phyloP scores from a whole-genome alignment of 176 grass and related monocot genomes.

The Oryza meridionalis region DNA sequence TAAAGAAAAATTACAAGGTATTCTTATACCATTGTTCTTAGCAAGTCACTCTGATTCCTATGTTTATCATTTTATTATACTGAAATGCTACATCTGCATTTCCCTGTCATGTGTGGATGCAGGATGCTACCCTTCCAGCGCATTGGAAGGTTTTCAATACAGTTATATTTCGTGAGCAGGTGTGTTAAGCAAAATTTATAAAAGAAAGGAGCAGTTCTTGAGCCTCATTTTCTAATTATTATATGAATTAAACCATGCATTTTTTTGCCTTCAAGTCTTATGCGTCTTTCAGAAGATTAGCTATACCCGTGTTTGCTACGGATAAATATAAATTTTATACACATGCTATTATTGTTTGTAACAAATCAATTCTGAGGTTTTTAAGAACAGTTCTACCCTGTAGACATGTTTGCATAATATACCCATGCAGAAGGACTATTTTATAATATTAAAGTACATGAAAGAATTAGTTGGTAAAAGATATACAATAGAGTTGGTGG shows the following conservation, averaged over 20 bases:
- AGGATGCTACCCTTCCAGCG: slow-evolving; percentile 68
- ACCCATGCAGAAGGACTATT: too few relatives aligned
- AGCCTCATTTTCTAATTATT: slow-evolving; percentile 16
- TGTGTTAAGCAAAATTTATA: slow-evolving; percentile 33
- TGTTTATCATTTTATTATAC: slow-evolving; percentile 15
- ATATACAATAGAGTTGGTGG: too few relatives aligned
- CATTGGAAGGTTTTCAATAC: slow-evolving; percentile 84
- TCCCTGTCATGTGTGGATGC: slow-evolving; percentile 38
- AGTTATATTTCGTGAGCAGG: slow-evolving; percentile 79
- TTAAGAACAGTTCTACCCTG: too few relatives aligned
- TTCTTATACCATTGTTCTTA: slow-evolving; percentile 1
- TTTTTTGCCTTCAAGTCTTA: not conserved
- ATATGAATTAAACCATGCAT: not conserved
- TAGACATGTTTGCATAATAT: too few relatives aligned
- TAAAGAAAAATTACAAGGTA: slow-evolving; percentile 67
- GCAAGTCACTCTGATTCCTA: not conserved
- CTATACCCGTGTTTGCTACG: too few relatives aligned
- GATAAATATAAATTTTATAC: too few relatives aligned
- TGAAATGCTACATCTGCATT: not conserved
- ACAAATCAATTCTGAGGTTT: too few relatives aligned
- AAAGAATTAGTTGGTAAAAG: too few relatives aligned
- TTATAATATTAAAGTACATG: too few relatives aligned
- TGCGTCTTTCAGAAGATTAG: not conserved
- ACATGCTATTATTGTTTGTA: too few relatives aligned
- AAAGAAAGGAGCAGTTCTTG: not conserved